Evolutionary conservation across 2,329 filamentous ascomycete species (phyloP).

Genomic region (Trichoderma breve): DNA sequence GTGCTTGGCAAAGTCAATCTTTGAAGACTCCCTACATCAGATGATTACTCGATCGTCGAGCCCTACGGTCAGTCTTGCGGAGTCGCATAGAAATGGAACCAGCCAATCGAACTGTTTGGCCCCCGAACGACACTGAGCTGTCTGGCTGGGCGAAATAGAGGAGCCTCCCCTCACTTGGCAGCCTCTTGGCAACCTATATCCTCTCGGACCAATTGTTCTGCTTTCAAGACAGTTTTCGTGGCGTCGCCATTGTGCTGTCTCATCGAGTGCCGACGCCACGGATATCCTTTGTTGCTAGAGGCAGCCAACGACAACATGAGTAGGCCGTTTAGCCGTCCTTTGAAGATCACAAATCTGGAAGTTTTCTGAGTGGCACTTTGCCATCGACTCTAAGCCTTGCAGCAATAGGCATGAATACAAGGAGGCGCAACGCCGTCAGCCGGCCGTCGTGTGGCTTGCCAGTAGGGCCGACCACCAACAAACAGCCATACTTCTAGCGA

Average conservation of each 20-base stretch:
- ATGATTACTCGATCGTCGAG: neutral
- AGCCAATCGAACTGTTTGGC: neutral
- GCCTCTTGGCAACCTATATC: neutral
- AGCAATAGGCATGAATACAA: neutral
- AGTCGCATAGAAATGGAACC: neutral
- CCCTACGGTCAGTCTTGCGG: neutral
- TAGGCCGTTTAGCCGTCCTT: neutral
- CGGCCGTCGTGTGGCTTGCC: slow-evolving; percentile 4
- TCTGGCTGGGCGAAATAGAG: neutral
- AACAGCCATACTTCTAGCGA: neutral
- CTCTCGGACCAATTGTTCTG: neutral
- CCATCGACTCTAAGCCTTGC: neutral
- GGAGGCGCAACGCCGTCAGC: slow-evolving; percentile 1
- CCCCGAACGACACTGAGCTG: neutral
- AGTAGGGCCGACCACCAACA: slow-evolving; percentile 1
- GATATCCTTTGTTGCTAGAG: neutral
- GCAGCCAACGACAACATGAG: neutral
- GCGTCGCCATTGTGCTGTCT: neutral
- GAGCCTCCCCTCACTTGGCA: neutral
- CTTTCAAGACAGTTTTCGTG: neutral
- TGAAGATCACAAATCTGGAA: neutral
- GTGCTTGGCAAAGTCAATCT: neutral
- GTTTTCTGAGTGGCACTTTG: neutral
- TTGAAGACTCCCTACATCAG: neutral
- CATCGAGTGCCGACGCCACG: neutral